These are phyloP conservation scores for Raphanus raphanistrum DNA, from an alignment of 345 rosid genomes.

Conservation along the genomic window DNA sequence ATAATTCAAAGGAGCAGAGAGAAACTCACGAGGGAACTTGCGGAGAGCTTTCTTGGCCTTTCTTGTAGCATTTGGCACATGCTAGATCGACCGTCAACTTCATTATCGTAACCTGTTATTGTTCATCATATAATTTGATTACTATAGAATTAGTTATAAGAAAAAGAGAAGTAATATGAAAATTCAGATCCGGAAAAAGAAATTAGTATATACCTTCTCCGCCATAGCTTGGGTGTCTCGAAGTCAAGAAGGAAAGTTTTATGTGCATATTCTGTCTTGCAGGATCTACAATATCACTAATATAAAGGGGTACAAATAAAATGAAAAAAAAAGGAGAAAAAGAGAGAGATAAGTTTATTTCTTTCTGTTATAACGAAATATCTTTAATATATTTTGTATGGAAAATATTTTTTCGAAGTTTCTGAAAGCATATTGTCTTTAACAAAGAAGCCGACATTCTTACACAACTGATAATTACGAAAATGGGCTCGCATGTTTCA, in stretches of 20 bases:
- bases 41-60: constrained; percentile 68
- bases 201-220: constrained; percentile 17
- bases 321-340: neutral
- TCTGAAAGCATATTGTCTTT: constrained; percentile 3
- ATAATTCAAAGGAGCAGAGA: neutral
- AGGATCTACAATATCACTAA: constrained; percentile 8
- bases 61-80: constrained; percentile 59
- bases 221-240: constrained; percentile 29
- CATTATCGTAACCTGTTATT: constrained; percentile 57
- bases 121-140: constrained; percentile 9
- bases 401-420: neutral
- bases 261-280: constrained; percentile 6
- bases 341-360: neutral
- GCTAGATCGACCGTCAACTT: constrained; percentile 61
- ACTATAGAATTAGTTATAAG: neutral
- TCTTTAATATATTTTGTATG: neutral
- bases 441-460: neutral
- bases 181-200: neutral
- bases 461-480: constrained; percentile 6
- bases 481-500: constrained; percentile 5
- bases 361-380: neutral
- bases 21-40: constrained; percentile 64
- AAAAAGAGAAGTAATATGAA: neutral
- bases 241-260: constrained; percentile 1
- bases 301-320: neutral